Evolutionary conservation across 768 basidiomycete genomes (phyloP).

Genomic region (Kwoniella dendrophila): DNA sequence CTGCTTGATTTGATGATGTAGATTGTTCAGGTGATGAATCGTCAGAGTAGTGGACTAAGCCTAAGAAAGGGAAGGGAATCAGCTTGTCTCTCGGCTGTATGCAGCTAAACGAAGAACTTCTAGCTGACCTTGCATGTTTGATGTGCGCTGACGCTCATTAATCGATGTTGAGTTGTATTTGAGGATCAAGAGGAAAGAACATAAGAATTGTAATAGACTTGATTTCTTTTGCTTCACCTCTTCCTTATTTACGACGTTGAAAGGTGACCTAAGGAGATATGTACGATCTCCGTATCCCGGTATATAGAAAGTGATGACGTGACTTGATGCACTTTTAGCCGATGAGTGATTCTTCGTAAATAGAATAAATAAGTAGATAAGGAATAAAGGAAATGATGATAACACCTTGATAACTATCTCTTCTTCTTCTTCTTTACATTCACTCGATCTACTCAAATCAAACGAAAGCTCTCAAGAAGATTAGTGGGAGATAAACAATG

Average conservation of each 20-base stretch:
- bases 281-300: neutral
- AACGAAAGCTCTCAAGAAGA: neutral
- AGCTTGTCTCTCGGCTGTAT: neutral
- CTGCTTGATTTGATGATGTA: conserved; percentile 8
- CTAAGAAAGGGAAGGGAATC: conserved; percentile 14
- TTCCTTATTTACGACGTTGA: neutral
- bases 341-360: too few relatives aligned
- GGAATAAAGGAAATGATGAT: too few relatives aligned
- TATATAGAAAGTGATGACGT: neutral
- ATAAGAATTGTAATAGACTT: too few relatives aligned
- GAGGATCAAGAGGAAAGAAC: too few relatives aligned
- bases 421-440: too few relatives aligned
- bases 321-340: too few relatives aligned
- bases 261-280: neutral
- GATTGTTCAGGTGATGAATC: conserved; percentile 32
- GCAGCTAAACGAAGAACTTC: neutral
- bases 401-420: too few relatives aligned
- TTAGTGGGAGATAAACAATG: conserved; percentile 13
- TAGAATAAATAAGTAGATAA: too few relatives aligned
- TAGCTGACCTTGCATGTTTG: conserved; percentile 2
- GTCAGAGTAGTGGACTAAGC: conserved; percentile 40
- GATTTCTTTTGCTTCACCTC: neutral
- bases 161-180: too few relatives aligned
- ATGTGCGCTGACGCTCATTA: neutral
- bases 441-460: too few relatives aligned